Conservation (phyloP, 1,139 yeast genomes). For the Nadsonia starkeyi-henricii region DNA sequence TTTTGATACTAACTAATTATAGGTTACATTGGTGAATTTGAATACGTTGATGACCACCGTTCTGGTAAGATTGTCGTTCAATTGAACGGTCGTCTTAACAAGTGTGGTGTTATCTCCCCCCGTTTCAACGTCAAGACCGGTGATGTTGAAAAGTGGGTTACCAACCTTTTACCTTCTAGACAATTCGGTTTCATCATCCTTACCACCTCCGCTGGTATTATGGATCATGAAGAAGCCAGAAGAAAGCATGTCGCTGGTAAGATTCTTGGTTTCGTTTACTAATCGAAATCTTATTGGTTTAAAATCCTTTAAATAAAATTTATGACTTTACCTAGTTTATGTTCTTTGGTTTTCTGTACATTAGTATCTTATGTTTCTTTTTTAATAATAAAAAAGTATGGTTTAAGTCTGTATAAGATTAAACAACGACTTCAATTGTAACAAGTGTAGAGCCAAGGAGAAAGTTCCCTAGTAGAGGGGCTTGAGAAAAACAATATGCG, state of each 20-base stretch:
- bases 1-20: background rate
- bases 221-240: conserved; percentile 99
- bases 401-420: too few relatives aligned
- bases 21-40: conserved; percentile 90
- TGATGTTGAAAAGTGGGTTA: conserved; percentile 97
- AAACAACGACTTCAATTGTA: too few relatives aligned
- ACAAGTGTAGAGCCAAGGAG: too few relatives aligned
- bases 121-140: conserved; percentile 90
- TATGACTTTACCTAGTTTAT: too few relatives aligned
- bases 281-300: too few relatives aligned
- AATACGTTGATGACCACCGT: conserved; percentile 98
- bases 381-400: too few relatives aligned
- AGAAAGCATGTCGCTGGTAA: conserved; percentile 99
- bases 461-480: too few relatives aligned
- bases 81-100: conserved; percentile 95
- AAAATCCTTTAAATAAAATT: too few relatives aligned
- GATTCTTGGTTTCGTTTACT: conserved; percentile 92
- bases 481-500: too few relatives aligned
- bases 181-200: conserved; percentile 94
- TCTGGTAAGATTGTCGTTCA: conserved; percentile 95
- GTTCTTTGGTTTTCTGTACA: too few relatives aligned
- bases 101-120: conserved; percentile 97
- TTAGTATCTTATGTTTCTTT: too few relatives aligned
- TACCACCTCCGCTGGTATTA: conserved; percentile 98
- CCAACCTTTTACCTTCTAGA: conserved; percentile 94